These are phyloP conservation scores for Boletus pseudopeckii DNA, from an alignment of 768 basidiomycete genomes.

Conservation along the genomic window DNA sequence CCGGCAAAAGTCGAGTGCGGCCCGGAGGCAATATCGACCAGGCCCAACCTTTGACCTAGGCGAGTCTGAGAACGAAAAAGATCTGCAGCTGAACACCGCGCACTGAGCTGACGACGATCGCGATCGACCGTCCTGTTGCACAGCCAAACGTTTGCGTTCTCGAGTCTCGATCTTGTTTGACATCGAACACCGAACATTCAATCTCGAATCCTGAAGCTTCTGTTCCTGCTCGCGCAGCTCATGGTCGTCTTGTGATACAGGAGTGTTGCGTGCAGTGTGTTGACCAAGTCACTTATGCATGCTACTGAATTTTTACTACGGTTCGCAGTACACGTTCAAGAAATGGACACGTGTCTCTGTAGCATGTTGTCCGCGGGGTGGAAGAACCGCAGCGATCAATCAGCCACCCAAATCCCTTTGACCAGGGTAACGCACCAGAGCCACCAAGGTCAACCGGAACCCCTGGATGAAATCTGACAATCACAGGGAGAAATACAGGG, in stretches of 20 bases:
- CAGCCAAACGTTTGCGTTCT: not conserved
- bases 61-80: not conserved
- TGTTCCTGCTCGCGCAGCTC: not conserved
- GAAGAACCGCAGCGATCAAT: not conserved
- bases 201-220: not conserved
- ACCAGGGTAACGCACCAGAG: slow-evolving; percentile 2
- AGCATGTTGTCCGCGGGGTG: slow-evolving; percentile 1
- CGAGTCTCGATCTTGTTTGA: slow-evolving; percentile 3
- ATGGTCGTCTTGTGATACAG: no score
- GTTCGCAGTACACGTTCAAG: not conserved
- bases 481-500: slow-evolving; percentile 10
- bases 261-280: not conserved
- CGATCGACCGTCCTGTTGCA: not conserved
- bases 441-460: no score
- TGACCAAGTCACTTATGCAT: not conserved
- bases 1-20: not conserved
- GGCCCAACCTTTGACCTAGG: no score
- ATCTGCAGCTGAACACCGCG: not conserved
- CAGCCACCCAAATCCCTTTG: not conserved
- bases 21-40: not conserved
- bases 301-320: not conserved
- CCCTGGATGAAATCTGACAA: not conserved
- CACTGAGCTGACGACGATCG: not conserved
- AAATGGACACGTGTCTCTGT: not conserved
- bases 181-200: no score